phyloP scores from a whole-genome alignment of 495 filamentous ascomycete genomes.

The Neurospora sp. region DNA sequence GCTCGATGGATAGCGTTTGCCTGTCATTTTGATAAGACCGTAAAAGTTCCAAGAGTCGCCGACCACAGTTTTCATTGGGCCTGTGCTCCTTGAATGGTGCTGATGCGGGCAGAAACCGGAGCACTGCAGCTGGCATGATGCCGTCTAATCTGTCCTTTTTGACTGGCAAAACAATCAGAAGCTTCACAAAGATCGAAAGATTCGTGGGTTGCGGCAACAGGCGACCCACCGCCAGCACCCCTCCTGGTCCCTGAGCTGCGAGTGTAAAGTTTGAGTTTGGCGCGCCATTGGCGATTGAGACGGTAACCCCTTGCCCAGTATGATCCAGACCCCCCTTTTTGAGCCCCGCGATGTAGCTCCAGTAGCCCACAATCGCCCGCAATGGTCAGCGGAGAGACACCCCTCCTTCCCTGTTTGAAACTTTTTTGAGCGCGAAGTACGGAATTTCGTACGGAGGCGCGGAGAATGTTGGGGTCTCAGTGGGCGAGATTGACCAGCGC shows the following conservation, averaged over 20 bases:
- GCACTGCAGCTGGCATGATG: background rate
- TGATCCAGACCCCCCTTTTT: background rate
- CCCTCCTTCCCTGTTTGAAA: background rate
- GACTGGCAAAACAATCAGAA: background rate
- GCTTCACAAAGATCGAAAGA: background rate
- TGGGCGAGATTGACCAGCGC: background rate
- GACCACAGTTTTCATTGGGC: background rate
- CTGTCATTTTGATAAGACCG: background rate
- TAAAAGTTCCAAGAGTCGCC: background rate
- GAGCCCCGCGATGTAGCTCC: background rate
- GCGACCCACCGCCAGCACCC: background rate
- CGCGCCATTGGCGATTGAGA: background rate
- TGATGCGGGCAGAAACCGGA: background rate
- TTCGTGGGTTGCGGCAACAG: background rate
- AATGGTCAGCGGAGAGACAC: background rate
- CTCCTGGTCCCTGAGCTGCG: background rate
- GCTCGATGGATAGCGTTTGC: slow-evolving; percentile 7
- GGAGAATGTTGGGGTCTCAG: background rate
- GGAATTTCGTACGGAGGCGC: background rate
- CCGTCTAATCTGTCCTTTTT: background rate
- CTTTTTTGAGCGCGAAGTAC: background rate
- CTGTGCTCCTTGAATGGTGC: background rate
- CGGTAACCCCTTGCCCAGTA: background rate
- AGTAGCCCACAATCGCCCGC: background rate
- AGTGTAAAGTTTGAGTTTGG: background rate